A percentile compares a stretch with the other conserved stretches of the same genome.
These are phyloP conservation scores for Colletotrichum phormii DNA, from an alignment of 2,329 filamentous ascomycete genomes.

Conservation along the genomic window DNA sequence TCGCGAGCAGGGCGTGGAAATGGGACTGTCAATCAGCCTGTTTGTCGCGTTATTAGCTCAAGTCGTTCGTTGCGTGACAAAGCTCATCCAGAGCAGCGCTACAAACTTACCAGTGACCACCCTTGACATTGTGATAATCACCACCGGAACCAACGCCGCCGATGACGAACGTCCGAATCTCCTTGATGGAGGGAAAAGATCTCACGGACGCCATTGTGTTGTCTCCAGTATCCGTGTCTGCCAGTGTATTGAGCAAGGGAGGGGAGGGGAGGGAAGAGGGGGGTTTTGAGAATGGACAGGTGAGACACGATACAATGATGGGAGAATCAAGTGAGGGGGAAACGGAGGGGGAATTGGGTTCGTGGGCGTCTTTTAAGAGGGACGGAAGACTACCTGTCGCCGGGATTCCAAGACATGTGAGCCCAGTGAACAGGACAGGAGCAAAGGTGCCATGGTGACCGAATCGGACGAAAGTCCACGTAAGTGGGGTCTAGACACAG, in stretches of 20 bases:
- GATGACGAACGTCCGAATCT: constrained; percentile 79
- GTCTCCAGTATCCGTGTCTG: background rate
- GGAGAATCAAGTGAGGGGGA: background rate
- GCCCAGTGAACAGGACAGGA: constrained; percentile 8
- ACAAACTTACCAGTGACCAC: constrained; percentile 70
- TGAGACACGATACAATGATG: background rate
- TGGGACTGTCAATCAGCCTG: constrained; percentile 92
- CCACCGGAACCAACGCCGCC: constrained; percentile 71
- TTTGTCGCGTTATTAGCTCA: constrained; percentile 46
- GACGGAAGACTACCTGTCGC: constrained; percentile 1
- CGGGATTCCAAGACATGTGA: constrained; percentile 20
- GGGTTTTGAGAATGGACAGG: background rate
- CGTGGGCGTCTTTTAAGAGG: constrained; percentile 20
- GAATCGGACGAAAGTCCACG: constrained; percentile 11
- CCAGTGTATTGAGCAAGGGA: background rate
- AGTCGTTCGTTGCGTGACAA: background rate
- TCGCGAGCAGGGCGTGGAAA: constrained; percentile 90
- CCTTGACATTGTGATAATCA: constrained; percentile 93
- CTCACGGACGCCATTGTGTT: constrained; percentile 60
- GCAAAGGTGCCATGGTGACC: background rate
- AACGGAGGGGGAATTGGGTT: constrained; percentile 14
- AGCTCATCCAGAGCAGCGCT: background rate
- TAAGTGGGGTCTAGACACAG: constrained; percentile 12
- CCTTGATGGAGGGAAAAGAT: constrained; percentile 80
- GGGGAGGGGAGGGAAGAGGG: background rate